phyloP scores from a whole-genome alignment of 2,329 filamentous ascomycete species.

The Exserohilum turcica region DNA sequence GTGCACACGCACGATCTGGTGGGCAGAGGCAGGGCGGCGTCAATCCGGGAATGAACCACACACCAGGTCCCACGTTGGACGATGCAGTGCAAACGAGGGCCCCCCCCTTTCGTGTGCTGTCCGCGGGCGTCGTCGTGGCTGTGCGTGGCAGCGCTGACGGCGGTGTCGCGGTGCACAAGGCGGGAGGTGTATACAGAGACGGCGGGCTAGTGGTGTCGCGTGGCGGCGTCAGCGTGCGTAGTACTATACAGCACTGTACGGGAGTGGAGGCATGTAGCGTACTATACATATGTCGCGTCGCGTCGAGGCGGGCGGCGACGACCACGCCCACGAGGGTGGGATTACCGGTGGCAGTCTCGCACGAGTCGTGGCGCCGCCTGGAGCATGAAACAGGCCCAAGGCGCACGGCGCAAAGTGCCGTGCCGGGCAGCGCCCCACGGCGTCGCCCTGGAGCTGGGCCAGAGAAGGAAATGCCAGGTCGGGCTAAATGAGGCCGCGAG shows the following conservation, averaged over 20 bases:
- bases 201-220: constrained; percentile 11
- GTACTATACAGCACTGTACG: too few relatives aligned
- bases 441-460: constrained; percentile 5
- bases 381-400: constrained; percentile 7
- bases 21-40: constrained; percentile 13
- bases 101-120: constrained; percentile 11
- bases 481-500: constrained; percentile 18
- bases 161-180: constrained; percentile 13
- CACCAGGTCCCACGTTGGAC: constrained; percentile 15
- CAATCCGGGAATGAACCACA: constrained; percentile 10
- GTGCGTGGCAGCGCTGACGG: constrained; percentile 14
- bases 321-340: constrained; percentile 18
- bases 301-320: constrained; percentile 9
- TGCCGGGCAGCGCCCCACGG: constrained; percentile 4
- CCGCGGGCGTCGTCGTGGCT: constrained; percentile 16
- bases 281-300: too few relatives aligned
- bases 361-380: constrained; percentile 17
- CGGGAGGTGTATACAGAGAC: constrained; percentile 22
- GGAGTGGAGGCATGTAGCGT: too few relatives aligned
- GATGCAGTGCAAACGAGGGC: constrained; percentile 15
- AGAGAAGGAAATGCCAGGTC: not conserved
- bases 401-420: constrained; percentile 8
- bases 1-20: constrained; percentile 17
- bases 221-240: constrained; percentile 16
- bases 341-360: constrained; percentile 12